Evolutionary conservation across 192 early-diverging fungal species (phyloP).

Genomic region (Rhizophagus clarus): DNA sequence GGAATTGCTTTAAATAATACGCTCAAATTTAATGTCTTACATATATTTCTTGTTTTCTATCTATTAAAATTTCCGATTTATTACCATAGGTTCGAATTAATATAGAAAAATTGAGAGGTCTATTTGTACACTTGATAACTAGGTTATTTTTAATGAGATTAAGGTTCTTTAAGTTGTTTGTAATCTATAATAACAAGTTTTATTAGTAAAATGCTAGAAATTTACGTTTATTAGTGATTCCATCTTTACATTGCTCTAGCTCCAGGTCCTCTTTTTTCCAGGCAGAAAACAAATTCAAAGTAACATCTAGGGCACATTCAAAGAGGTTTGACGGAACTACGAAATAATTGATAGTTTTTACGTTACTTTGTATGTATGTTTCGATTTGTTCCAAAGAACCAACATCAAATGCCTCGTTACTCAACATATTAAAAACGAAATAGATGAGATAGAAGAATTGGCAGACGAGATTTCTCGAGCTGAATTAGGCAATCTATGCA

Average conservation of each 20-base stretch:
- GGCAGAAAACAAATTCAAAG: slow-evolving; percentile 57
- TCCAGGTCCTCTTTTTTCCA: slow-evolving; percentile 62
- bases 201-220: background rate
- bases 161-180: too few species aligned
- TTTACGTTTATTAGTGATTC: slow-evolving; percentile 81
- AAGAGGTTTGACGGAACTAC: slow-evolving; percentile 62
- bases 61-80: slow-evolving; percentile 85
- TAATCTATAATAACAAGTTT: too few species aligned
- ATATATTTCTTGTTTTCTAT: slow-evolving; percentile 81
- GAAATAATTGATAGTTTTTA: slow-evolving; percentile 47
- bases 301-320: slow-evolving; percentile 61
- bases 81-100: slow-evolving; percentile 90
- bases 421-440: background rate
- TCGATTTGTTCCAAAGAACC: background rate
- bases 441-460: background rate
- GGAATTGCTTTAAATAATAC: background rate
- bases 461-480: too few species aligned
- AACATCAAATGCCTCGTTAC: background rate
- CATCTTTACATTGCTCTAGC: slow-evolving; percentile 74
- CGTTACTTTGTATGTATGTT: background rate
- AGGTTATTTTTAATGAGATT: too few species aligned
- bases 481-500: too few species aligned
- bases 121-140: slow-evolving; percentile 75
- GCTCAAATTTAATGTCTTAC: slow-evolving; percentile 55
- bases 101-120: slow-evolving; percentile 55